phyloP scores from a whole-genome alignment of 805 yeast genomes.

The Nakazawaea sp. region DNA sequence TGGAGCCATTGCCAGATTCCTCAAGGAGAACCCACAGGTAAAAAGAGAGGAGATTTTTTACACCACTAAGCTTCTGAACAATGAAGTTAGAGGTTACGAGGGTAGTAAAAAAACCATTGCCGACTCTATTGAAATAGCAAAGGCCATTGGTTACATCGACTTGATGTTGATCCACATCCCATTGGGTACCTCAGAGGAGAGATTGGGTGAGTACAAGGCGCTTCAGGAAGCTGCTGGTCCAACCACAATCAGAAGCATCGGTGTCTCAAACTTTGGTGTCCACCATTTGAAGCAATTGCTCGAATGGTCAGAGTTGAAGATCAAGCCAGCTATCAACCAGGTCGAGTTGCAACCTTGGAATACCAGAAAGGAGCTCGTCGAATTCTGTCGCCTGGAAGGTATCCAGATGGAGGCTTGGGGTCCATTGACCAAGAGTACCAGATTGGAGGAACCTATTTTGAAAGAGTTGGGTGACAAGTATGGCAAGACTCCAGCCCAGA shows the following conservation, averaged over 20 bases:
- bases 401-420: slow-evolving; percentile 71
- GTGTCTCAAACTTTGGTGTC: slow-evolving; percentile 76
- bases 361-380: slow-evolving; percentile 56
- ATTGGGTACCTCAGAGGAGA: slow-evolving; percentile 31
- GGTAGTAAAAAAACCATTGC: slow-evolving; percentile 53
- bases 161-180: slow-evolving; percentile 66
- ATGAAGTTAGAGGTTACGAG: slow-evolving; percentile 51
- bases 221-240: slow-evolving; percentile 63
- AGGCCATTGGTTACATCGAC: slow-evolving; percentile 61
- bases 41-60: slow-evolving; percentile 49
- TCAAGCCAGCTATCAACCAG: slow-evolving; percentile 71
- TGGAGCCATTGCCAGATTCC: slow-evolving; percentile 36
- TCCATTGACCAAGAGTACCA: slow-evolving; percentile 60
- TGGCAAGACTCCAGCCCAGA: slow-evolving; percentile 49
- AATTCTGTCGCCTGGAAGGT: slow-evolving; percentile 47
- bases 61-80: slow-evolving; percentile 72
- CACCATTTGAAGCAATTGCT: slow-evolving; percentile 56
- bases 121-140: slow-evolving; percentile 44
- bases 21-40: slow-evolving; percentile 27
- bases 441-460: slow-evolving; percentile 48
- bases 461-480: slow-evolving; percentile 40
- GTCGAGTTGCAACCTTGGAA: slow-evolving; percentile 83
- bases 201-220: slow-evolving; percentile 64
- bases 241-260: slow-evolving; percentile 58
- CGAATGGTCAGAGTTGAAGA: slow-evolving; percentile 42